Base-by-base conservation (phyloP, 2,329 filamentous ascomycete species). In the Alternaria longipes region DNA sequence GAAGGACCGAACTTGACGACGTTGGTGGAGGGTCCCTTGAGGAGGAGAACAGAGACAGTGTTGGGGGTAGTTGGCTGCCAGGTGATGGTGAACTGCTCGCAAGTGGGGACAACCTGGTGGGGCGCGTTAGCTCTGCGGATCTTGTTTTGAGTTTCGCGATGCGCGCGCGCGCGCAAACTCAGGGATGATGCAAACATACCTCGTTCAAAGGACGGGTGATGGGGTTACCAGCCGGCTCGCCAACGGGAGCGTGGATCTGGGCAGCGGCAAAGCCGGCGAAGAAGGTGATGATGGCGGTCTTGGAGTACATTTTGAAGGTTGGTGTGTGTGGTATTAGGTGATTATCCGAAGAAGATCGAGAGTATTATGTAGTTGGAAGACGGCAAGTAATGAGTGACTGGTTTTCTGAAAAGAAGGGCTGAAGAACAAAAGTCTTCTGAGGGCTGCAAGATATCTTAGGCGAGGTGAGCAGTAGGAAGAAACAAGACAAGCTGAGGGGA, bases 21-120 rank as follows among this genome's bases (percentile, higher is more conserved):
- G 79, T 89, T 86, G 77, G 61, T 80, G 67, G 83, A 80, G 32
- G 87, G 86, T 32, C 87, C 87, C 72, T 84, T 84, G 68, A 89
- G 84, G 66, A 90, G 85, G 62, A 87, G 75, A 59, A 90, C 79
- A n/a, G 85, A 85, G 72, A 89, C 80, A 41, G 79, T 82, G 71
- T 81, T 82, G 56, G 74, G 57, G 56, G 82, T 82, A 66, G 79
- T 82, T 50, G 83, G 79, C 62, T 81, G 64, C 88, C 88, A 90
- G 65, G 81, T 86, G 82, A 89, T 86, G 71, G 79, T 82, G 83
- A 81, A 89, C 58, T 81, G 70, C 75, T 82, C 72, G 76, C 86
- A 86, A 62, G 78, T 86, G n/a, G 84, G 83, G 56, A 89, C 85
- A 55, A 83, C 74, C 74, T 79, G 64, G 18, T 11, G 49, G 28